Evolutionary conservation across 257 asterid species (phyloP).

Genomic region (Datura wrightii): DNA sequence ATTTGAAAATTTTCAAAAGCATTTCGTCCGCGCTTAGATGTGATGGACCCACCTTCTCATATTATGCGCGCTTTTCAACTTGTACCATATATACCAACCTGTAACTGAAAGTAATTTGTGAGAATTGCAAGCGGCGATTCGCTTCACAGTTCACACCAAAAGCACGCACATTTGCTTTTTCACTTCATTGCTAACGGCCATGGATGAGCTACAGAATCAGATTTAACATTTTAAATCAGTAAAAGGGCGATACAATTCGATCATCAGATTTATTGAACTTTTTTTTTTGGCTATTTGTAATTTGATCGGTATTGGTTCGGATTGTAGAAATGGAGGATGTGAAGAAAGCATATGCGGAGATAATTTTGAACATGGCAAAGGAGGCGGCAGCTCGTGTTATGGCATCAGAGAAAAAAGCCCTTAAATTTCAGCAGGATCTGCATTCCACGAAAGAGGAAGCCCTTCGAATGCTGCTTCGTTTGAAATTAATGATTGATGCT

Average conservation of each 20-base stretch:
- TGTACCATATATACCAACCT: background rate
- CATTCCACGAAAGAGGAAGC: constrained; percentile 60
- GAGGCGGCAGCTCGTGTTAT: constrained; percentile 85
- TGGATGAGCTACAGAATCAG: constrained; percentile 51
- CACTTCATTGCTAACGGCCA: constrained; percentile 19
- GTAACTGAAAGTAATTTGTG: background rate
- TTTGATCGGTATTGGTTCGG: constrained; percentile 23
- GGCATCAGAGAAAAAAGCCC: constrained; percentile 62
- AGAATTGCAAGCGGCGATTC: background rate
- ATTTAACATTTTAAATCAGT: background rate
- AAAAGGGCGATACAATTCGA: background rate
- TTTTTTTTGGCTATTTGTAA: background rate
- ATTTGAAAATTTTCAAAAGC: constrained; percentile 28
- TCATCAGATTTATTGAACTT: background rate
- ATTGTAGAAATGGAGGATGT: constrained; percentile 56
- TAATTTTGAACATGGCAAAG: constrained; percentile 71
- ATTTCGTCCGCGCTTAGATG: background rate
- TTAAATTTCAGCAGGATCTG: constrained; percentile 57
- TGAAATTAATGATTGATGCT: constrained; percentile 63
- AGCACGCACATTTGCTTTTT: background rate
- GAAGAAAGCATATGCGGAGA: constrained; percentile 71
- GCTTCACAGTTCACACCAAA: constrained; percentile 9
- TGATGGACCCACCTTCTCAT: background rate
- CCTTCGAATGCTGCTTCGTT: constrained; percentile 59
- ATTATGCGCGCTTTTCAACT: constrained; percentile 27